These are phyloP conservation scores for Coprinopsis cinerea DNA, from an alignment of 768 basidiomycete species.

Conservation along the genomic window DNA sequence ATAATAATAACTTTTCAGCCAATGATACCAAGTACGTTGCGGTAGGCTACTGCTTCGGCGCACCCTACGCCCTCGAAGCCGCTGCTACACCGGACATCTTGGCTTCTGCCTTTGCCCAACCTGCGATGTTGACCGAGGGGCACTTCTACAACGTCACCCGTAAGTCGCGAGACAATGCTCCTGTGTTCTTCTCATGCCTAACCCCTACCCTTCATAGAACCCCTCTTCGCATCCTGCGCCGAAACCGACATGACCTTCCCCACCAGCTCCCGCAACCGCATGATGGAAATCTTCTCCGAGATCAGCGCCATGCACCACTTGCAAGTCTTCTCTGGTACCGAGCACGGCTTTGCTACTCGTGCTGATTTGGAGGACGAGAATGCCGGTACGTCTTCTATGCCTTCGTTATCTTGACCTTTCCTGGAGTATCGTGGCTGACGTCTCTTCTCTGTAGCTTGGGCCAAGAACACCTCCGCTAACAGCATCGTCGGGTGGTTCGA, in stretches of 20 bases:
- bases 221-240: constrained; percentile 49
- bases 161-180: constrained; percentile 29
- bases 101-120: constrained; percentile 53
- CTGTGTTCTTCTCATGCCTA: background rate
- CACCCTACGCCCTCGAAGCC: constrained; percentile 42
- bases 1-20: constrained; percentile 11
- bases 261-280: constrained; percentile 39
- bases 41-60: constrained; percentile 56
- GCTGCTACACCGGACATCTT: constrained; percentile 38
- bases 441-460: too few species aligned
- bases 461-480: too few species aligned
- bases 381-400: constrained; percentile 26
- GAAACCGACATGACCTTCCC: constrained; percentile 53
- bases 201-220: constrained; percentile 31
- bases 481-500: too few species aligned
- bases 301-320: constrained; percentile 47
- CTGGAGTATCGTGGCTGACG: too few species aligned
- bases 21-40: constrained; percentile 34
- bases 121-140: constrained; percentile 40
- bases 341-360: constrained; percentile 45
- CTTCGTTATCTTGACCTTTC: background rate
- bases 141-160: too few species aligned
- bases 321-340: constrained; percentile 48
- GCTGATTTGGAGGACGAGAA: constrained; percentile 37
- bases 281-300: constrained; percentile 49